Evolutionary conservation across 176 grass and related monocot species (phyloP), one percentile per base, ranked within the genome.

Genomic region (Avena sativa): DNA sequence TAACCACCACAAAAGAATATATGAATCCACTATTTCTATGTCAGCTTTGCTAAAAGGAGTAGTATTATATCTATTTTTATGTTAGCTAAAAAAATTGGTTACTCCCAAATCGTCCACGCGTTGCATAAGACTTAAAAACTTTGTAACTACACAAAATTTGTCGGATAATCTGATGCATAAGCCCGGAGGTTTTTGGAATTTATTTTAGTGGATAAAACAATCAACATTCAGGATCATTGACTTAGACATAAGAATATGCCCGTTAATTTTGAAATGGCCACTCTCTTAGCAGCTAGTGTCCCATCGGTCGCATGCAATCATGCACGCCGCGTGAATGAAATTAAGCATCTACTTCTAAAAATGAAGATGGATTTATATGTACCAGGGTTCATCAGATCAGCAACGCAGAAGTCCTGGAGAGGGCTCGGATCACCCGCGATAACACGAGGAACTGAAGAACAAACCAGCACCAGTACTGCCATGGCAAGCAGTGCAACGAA

Each of bases 331-430:
- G 2, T 13, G 10, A 30, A 43, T 7, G 15, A 19, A 70, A 43
- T 70, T 17, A 13, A 11, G 44, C 2, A 34, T 16, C n/a, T 43
- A 0, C 2, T 20, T 16, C n/a, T 43, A 0, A 67, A 71, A 75
- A 20, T 14, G 6, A 43, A 50, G 55, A 36, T 30, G 40, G 1
- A 9, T 40, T 19, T 67, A 80, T 30, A 70, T 23, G 23, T 89
- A 93, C 94, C 94, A 57, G 30, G 20, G 53, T 47, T 87, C 71
- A 51, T 32, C 78, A 76, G 0, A 63, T 96, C 94, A 80, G 87
- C 91, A 85, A 96, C 94, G 26, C 91, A 96, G 82, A 93, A 91
- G 49, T 96, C 94, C 83, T 96, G 91, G 74, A 96, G 94, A 19
- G 79, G 91, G 61, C 81, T 86, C 2, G 94, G 91, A 34, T 96